phyloP scores from a whole-genome alignment of 345 rosid species.

The Citrus glauca region DNA sequence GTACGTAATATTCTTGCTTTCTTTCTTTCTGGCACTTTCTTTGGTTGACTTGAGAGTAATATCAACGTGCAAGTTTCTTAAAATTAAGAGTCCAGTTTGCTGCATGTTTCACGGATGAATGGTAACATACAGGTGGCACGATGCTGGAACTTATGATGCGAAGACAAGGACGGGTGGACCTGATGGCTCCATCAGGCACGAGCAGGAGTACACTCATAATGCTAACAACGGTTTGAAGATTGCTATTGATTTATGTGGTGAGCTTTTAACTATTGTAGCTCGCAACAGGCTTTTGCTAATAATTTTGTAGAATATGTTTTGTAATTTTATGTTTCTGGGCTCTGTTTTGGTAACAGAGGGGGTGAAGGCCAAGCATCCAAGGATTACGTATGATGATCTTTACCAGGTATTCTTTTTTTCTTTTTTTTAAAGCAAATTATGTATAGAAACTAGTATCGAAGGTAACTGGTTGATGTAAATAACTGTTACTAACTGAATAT shows the following conservation, averaged over 20 bases:
- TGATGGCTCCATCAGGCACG: conserved; percentile 68
- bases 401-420: conserved; percentile 52
- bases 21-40: neutral
- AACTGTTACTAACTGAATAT: neutral
- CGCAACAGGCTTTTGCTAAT: neutral
- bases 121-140: conserved; percentile 55
- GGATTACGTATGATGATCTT: conserved; percentile 71
- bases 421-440: neutral
- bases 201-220: conserved; percentile 42
- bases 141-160: conserved; percentile 90
- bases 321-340: conserved; percentile 8
- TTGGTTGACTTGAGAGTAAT: too few species aligned
- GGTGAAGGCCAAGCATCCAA: conserved; percentile 63
- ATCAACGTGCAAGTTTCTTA: too few species aligned
- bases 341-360: conserved; percentile 42
- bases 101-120: neutral
- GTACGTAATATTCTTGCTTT: conserved; percentile 57
- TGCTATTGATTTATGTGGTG: conserved; percentile 74
- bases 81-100: neutral
- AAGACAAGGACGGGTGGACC: conserved; percentile 83
- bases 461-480: too few species aligned
- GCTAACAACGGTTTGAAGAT: conserved; percentile 60
- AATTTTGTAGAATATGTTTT: too few species aligned
- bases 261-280: conserved; percentile 1
- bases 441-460: too few species aligned